Conservation (phyloP, 805 yeast species). For the Kregervanrija fluxuum region DNA sequence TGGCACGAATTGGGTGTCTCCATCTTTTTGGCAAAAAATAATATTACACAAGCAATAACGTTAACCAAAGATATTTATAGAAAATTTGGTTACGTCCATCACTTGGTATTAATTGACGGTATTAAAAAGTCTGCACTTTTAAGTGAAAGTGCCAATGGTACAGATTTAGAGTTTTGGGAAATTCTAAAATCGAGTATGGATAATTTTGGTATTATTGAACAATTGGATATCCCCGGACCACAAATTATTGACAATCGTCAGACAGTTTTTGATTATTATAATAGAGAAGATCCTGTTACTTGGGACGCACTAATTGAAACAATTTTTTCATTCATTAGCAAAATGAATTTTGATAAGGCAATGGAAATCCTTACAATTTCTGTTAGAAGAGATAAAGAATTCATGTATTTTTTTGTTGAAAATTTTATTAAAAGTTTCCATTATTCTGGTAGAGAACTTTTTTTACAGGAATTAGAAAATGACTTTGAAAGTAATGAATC, state of each 20-base stretch:
- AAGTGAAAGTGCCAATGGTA: constrained; percentile 17
- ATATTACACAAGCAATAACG: constrained; percentile 30
- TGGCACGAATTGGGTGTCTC: constrained; percentile 47
- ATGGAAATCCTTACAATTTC: constrained; percentile 15
- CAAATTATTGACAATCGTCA: constrained; percentile 16
- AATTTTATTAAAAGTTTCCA: constrained; percentile 9
- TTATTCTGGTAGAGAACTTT: constrained; percentile 20
- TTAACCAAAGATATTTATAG: constrained; percentile 23
- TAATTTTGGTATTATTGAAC: constrained; percentile 18
- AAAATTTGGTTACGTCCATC: constrained; percentile 29
- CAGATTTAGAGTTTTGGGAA: constrained; percentile 23
- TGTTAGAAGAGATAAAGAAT: constrained; percentile 17
- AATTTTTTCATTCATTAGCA: constrained; percentile 16
- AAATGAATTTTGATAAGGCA: constrained; percentile 14
- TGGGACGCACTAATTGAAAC: constrained; percentile 21
- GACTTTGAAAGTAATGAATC: constrained; percentile 2
- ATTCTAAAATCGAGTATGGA: constrained; percentile 21
- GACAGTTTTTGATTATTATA: constrained; percentile 21
- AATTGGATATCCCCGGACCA: constrained; percentile 14
- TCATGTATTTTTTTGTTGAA: constrained; percentile 16
- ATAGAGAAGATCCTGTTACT: constrained; percentile 22
- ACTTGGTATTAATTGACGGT: constrained; percentile 26
- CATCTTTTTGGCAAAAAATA: constrained; percentile 29
- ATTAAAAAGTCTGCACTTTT: constrained; percentile 28
- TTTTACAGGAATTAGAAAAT: constrained; percentile 12